Base-by-base conservation (phyloP, 768 basidiomycete genomes). In the Zangia roseola region DNA sequence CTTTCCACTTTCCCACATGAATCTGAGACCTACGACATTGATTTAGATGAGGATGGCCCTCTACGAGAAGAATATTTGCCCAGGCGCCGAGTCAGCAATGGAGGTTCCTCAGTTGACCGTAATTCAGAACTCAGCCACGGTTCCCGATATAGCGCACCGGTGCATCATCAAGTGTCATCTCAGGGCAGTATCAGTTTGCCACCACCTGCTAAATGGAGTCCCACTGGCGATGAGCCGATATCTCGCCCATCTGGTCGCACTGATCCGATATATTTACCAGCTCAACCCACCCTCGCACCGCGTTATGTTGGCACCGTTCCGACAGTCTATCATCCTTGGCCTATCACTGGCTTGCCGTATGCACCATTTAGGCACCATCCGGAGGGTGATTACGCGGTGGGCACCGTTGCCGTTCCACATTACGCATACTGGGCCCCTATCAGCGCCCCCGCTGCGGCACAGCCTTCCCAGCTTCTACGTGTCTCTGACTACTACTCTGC, bases 11-110 rank as follows among this genome's bases (percentile, higher is more conserved):
- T 68, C 17, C 58, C 64, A 57, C 65, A 58, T 12, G 68, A 74
- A 43, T n/a, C 43, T 0, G 83, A 85, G 50, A 73, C 76, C 4
- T 64, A 81, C 34, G 88, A 90, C 59, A 87, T 91, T 44, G 83
- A 91, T 68, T 72, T 91, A 36, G 89, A 91, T 56, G 84, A 88
- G 63, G 88, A 90, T 60, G 89, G 89, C 2, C 89, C 89, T 28
- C 73, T 91, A 42, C 73, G 88, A 42, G 86, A 89, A 60, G 88
- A 91, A 59, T 91, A 91, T 54, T 65, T 91, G 45, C 89, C 89
- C 13, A 80, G 74, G 56, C 85, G 87, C 43, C 84, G 85, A 42
- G 51, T 51, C 20, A 54, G 62, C 46, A 57, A 58, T 25, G 59
- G 46, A 19, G 50, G 47, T 21, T 54, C 50, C 26, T 43, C 36